Evolutionary conservation across 768 basidiomycete species (phyloP).

Genomic region (Pluteus cervinus): DNA sequence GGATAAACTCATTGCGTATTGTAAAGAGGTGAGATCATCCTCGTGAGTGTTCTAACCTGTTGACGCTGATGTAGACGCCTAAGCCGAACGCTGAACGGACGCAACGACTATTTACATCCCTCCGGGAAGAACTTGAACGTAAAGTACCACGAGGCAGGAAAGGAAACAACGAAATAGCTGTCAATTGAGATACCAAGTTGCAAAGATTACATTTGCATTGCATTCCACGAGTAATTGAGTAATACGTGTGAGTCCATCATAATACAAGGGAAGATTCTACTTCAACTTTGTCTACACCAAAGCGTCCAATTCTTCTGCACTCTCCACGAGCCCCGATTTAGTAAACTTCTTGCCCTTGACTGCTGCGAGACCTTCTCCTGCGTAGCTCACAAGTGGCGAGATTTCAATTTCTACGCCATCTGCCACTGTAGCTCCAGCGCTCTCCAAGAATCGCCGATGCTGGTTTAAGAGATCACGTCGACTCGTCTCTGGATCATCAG

Average conservation of each 20-base stretch:
- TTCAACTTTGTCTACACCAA: slow-evolving; percentile 37
- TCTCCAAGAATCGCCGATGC: slow-evolving; percentile 78
- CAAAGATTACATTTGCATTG: too few species aligned
- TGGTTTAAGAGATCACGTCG: slow-evolving; percentile 84
- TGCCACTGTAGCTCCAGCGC: slow-evolving; percentile 66
- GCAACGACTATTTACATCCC: slow-evolving; percentile 71
- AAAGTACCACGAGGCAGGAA: slow-evolving; percentile 42
- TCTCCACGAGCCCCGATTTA: slow-evolving; percentile 65
- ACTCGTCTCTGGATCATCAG: slow-evolving; percentile 89
- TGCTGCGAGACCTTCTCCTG: slow-evolving; percentile 83
- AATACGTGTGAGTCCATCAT: slow-evolving; percentile 1
- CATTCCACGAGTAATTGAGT: not conserved
- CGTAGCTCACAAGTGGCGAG: slow-evolving; percentile 82
- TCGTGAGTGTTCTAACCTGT: slow-evolving; percentile 11
- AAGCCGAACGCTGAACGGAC: slow-evolving; percentile 83
- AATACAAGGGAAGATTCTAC: too few species aligned
- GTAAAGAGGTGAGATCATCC: slow-evolving; percentile 66
- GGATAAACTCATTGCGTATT: slow-evolving; percentile 79
- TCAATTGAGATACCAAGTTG: too few species aligned
- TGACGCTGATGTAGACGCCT: slow-evolving; percentile 27
- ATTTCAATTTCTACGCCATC: slow-evolving; percentile 86
- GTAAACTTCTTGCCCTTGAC: slow-evolving; percentile 75
- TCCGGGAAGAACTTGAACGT: slow-evolving; percentile 80
- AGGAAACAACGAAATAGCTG: too few species aligned
- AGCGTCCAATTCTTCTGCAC: slow-evolving; percentile 65